Conservation (phyloP, 1,139 yeast species). For the Yamadazyma dendronema region DNA sequence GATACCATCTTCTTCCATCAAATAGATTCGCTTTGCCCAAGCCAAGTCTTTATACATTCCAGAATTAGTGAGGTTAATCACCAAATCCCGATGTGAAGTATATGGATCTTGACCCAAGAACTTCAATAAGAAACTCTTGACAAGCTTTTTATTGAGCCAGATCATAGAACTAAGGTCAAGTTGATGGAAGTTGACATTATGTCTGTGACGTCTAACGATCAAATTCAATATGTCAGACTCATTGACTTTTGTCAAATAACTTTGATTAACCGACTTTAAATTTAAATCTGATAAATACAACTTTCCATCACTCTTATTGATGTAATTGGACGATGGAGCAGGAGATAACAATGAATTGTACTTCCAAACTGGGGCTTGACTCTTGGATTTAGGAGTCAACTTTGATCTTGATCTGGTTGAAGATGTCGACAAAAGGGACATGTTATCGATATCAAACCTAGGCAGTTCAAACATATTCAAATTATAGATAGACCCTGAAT, state of each 20-base stretch:
- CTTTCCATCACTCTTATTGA: conserved; percentile 37
- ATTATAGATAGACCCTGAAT: conserved; percentile 15
- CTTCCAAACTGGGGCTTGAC: conserved; percentile 12
- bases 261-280: conserved; percentile 37
- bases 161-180: conserved; percentile 47
- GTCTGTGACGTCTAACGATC: conserved; percentile 25
- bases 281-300: conserved; percentile 43
- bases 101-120: conserved; percentile 7
- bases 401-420: conserved; percentile 4
- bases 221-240: conserved; percentile 39
- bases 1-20: conserved; percentile 29
- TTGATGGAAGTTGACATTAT: conserved; percentile 19
- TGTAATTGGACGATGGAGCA: conserved; percentile 29
- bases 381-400: conserved; percentile 1
- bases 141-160: conserved; percentile 48
- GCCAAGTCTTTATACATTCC: conserved; percentile 57
- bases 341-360: conserved; percentile 33
- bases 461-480: conserved; percentile 6
- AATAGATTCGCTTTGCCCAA: conserved; percentile 51
- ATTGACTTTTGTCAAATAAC: conserved; percentile 29
- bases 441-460: conserved; percentile 10
- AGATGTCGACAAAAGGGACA: conserved; percentile 10
- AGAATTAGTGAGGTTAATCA: conserved; percentile 49
- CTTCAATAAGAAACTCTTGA: conserved; percentile 30
- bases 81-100: conserved; percentile 20